Base-by-base conservation (phyloP, 768 basidiomycete species). In the Rhizopogon salebrosus region DNA sequence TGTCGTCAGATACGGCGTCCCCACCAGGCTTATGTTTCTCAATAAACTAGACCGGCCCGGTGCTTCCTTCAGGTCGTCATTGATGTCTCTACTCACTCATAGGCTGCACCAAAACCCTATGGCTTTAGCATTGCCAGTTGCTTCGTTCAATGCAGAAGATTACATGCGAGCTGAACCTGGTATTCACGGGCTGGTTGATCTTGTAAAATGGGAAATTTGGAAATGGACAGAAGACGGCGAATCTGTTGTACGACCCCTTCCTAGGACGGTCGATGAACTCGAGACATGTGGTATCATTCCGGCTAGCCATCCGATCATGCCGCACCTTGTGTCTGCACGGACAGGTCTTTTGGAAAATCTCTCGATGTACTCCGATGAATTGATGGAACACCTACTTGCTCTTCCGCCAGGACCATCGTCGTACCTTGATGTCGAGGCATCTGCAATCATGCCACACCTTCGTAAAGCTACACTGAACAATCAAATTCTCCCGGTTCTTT, bases 41-140 rank as follows among this genome's bases (percentile, higher is more conserved):
- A 94, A 94, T 73, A 94, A 94, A 66, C 77, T 93, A 41, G 92
- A 94, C 67, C 82, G 92, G 45, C 80, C 92, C 24, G 92, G 92
- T 34, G 88, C 92, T 4, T 92, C 89, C 1, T 84, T 91, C 62
- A 75, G 75, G 53, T 75, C 80, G 4, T 90, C 91, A 0, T 58
- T 92, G 6, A 59, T 76, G n/a, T 93, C 92, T 26, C 69, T 92
- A 34, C 74, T 92, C 10, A 70, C 77, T n/a, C 80, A 92, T 66
- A 77, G 83, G 35, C 75, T 94, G 36, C 92, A 94, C 61, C 80
- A 83, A 2, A 82, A 82, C 48, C 92, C 92, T 2, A 72, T 87
- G 64, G 68, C 77, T 10, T 69, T 94, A 11, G 77, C 82, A 4
- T 75, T 94, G 22, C 92, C 92, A 2, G 73, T 94, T 49, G 83